phyloP scores from a whole-genome alignment of 352 stramenopile genomes.

The Phytophthora hybrid region DNA sequence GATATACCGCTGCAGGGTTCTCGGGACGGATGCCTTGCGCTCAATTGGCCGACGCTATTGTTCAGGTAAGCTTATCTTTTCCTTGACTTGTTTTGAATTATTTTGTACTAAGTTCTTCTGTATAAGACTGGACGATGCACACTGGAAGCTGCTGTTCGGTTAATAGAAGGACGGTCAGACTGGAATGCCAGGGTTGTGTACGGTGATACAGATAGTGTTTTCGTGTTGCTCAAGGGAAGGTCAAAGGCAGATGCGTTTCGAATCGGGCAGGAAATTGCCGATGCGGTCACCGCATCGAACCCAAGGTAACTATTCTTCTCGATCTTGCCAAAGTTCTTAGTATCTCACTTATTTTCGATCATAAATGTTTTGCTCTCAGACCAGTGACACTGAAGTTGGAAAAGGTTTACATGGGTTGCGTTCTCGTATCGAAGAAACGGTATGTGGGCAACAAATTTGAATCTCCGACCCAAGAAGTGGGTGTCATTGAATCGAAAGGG shows the following conservation, averaged over 20 bases:
- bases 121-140: slow-evolving; percentile 85
- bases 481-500: slow-evolving; percentile 91
- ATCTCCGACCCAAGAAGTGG: slow-evolving; percentile 49
- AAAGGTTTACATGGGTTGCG: slow-evolving; percentile 94
- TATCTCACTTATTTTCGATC: neutral
- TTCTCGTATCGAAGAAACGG: slow-evolving; percentile 96
- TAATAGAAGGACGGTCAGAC: slow-evolving; percentile 87
- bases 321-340: neutral
- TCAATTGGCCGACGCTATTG: slow-evolving; percentile 98
- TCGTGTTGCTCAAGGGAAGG: slow-evolving; percentile 96
- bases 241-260: slow-evolving; percentile 95
- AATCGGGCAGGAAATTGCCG: slow-evolving; percentile 93
- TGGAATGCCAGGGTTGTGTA: slow-evolving; percentile 95
- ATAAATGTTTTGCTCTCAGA: slow-evolving; percentile 33
- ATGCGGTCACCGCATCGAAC: slow-evolving; percentile 85
- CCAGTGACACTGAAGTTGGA: slow-evolving; percentile 87
- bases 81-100: neutral
- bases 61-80: slow-evolving; percentile 81
- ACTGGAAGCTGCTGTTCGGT: slow-evolving; percentile 93
- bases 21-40: slow-evolving; percentile 97
- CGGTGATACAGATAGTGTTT: slow-evolving; percentile 99
- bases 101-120: slow-evolving; percentile 11
- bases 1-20: slow-evolving; percentile 98
- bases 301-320: slow-evolving; percentile 58
- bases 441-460: slow-evolving; percentile 94